Conservation (phyloP, 495 filamentous ascomycete species). For the Penicillium simplicissimum region DNA sequence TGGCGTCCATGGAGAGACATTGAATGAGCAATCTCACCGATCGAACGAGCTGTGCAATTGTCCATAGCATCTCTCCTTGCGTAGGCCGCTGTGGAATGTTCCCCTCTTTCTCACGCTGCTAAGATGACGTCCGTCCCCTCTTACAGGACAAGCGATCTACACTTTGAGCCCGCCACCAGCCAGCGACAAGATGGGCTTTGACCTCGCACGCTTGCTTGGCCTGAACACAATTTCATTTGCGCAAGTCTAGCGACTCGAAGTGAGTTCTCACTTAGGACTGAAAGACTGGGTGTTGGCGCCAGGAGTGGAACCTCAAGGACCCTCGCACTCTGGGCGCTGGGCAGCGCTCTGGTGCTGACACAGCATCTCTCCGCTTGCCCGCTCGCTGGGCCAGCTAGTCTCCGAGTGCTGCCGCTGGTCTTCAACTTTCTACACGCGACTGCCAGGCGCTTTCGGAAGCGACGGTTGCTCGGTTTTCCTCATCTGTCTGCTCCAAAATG, state of each 20-base stretch:
- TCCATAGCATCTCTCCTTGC: slow-evolving; percentile 20
- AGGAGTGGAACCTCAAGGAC: slow-evolving; percentile 2
- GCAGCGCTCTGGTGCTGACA: slow-evolving; percentile 27
- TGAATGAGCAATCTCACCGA: background rate
- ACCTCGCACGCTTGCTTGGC: slow-evolving; percentile 7
- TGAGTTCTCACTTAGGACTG: background rate
- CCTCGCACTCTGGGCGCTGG: too few species aligned
- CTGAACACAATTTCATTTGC: slow-evolving; percentile 8
- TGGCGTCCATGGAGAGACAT: too few species aligned
- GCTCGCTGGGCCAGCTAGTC: slow-evolving; percentile 13
- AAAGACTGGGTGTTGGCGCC: slow-evolving; percentile 2
- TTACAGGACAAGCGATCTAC: slow-evolving; percentile 14
- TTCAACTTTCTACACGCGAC: slow-evolving; percentile 16
- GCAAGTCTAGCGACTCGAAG: background rate
- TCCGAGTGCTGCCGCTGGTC: slow-evolving; percentile 17
- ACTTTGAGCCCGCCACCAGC: background rate
- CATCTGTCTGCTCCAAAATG: slow-evolving; percentile 17
- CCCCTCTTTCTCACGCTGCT: slow-evolving; percentile 16
- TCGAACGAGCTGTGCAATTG: slow-evolving; percentile 13
- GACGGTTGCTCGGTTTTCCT: background rate
- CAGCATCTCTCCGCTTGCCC: slow-evolving; percentile 31
- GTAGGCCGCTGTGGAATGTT: slow-evolving; percentile 15
- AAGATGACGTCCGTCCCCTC: slow-evolving; percentile 25
- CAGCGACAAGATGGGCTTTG: slow-evolving; percentile 14
- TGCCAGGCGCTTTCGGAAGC: slow-evolving; percentile 8